Conservation (phyloP, 2,329 filamentous ascomycete species). For the Immersiporthe knoxdaviesiana region DNA sequence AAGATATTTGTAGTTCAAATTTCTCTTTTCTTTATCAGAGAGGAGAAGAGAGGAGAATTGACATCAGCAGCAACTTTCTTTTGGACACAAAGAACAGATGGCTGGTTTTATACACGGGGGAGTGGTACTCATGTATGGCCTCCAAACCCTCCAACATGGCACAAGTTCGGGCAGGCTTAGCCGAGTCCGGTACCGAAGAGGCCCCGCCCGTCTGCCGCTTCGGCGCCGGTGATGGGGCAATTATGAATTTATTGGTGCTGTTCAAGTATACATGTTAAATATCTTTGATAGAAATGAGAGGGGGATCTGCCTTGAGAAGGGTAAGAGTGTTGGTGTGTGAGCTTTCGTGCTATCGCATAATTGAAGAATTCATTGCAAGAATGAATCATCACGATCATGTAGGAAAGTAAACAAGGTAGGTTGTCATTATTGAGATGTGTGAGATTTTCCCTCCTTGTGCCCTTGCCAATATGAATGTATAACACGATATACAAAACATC, state of each 20-base stretch:
- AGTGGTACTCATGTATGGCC: too few species aligned
- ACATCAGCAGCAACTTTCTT: not conserved
- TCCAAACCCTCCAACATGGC: not conserved
- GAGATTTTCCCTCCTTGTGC: not conserved
- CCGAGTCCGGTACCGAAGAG: slow-evolving; percentile 5
- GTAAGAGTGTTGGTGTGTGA: not conserved
- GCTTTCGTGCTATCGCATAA: not conserved
- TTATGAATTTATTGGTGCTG: not conserved
- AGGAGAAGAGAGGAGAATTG: not conserved
- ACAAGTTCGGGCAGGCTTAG: not conserved
- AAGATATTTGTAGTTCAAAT: not conserved
- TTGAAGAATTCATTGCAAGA: too few species aligned
- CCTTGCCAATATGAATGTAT: not conserved
- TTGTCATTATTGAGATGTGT: not conserved
- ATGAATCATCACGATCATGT: not conserved
- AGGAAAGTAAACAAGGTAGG: not conserved
- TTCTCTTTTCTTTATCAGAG: not conserved
- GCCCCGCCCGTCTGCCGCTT: not conserved
- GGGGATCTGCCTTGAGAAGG: not conserved
- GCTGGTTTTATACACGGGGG: not conserved
- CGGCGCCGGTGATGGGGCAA: not conserved
- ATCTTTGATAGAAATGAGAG: not conserved
- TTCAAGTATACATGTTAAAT: too few species aligned
- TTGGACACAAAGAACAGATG: not conserved
- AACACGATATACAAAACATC: not conserved